Conservation (phyloP, 73 alveolate genomes). For the Blepharisma japonicum region DNA sequence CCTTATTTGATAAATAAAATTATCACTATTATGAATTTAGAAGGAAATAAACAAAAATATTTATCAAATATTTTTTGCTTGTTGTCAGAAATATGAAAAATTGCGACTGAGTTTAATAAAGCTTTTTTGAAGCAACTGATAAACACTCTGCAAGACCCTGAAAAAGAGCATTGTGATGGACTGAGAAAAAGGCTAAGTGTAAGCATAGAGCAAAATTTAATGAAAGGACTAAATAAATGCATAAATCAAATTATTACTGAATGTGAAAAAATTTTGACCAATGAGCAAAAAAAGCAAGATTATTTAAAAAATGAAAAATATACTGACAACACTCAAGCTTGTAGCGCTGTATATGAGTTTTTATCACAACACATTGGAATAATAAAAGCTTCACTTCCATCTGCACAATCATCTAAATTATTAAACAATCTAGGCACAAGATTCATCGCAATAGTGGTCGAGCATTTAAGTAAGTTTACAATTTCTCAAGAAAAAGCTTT, state of each 20-base stretch:
- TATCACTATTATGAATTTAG: not conserved
- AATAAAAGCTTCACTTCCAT: not conserved
- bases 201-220: conserved; percentile 22
- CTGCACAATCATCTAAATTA: not conserved
- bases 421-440: not conserved
- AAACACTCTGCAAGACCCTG: not conserved
- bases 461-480: not conserved
- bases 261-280: conserved; percentile 5
- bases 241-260: not conserved
- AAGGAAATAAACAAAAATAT: not conserved
- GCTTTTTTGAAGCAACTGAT: not conserved
- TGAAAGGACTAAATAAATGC: not conserved
- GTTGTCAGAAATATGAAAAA: not conserved
- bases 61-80: conserved; percentile 1
- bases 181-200: not conserved
- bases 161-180: not conserved
- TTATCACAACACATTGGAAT: not conserved
- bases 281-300: conserved; percentile 12
- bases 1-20: not conserved
- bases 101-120: not conserved
- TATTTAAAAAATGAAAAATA: not conserved
- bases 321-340: conserved; percentile 13
- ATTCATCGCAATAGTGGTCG: not conserved
- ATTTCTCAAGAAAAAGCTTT: conserved; percentile 19
- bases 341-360: not conserved